Evolutionary conservation across 345 rosid genomes (phyloP), one percentile per base, ranked within the genome.

Genomic region (Kandelia obovata): DNA sequence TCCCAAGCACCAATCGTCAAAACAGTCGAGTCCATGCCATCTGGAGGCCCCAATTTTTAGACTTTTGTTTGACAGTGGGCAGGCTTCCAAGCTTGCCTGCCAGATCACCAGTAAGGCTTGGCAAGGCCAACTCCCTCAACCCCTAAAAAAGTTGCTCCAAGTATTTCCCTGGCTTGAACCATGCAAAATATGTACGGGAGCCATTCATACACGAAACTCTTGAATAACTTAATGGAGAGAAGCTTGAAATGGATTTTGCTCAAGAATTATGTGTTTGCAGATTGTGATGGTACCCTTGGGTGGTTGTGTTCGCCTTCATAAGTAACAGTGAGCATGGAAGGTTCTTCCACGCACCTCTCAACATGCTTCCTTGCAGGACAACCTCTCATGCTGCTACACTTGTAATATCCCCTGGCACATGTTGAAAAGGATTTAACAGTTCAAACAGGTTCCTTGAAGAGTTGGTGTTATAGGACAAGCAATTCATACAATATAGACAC

Each of bases 311-410:
- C 99, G 57, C 96, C 96, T 86, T 95, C 99, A 49, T 95, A 95
- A 32, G 97, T 95, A 39, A 95, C 96, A 58, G 79, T 81, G 23
- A 95, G 97, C 99, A 95, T 89, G 11, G 89, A 76, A 5, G 99
- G 88, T 32, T 94, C 97, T 73, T 89, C 97, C 84, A 91, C 71
- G 83, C 89, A 84, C 79, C 98, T 89, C 80, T 94, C 97, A 27
- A 95, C 99, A 55, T 95, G 99, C 80, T 95, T 95, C 89, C 99
- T 89, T 11, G 97, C 97, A 58, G 97, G 99, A 78, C 99, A 95
- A 32, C 99, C 99, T 84, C 97, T 86, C 86, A 87, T 87, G 83
- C 97, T 92, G 82, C 99, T 95, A 77, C 99, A 95, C 64, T 94
- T 95, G 80, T 95, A 95, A 65, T 95, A 95, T 78, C 97, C 99